Percentiles rank a stretch among this genome's conserved stretches.
Conservation (phyloP, 169 alveolate genomes). For the Cryptosporidium ubiquitum region DNA sequence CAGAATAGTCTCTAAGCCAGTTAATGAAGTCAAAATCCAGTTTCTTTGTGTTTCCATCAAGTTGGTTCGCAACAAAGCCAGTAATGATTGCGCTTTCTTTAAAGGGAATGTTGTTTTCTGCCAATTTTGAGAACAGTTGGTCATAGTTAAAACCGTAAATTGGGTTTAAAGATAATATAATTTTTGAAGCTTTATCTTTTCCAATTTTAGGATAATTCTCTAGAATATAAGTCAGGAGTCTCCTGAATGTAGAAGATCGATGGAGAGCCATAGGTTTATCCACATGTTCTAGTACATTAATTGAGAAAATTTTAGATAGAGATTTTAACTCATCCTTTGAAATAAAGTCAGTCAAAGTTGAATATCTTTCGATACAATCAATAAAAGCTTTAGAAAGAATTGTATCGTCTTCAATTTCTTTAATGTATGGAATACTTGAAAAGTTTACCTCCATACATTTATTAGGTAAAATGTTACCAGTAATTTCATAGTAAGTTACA, state of each 20-base stretch:
- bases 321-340: conserved; percentile 9
- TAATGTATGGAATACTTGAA: background rate
- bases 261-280: conserved; percentile 58
- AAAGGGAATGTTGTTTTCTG: conserved; percentile 29
- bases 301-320: conserved; percentile 5
- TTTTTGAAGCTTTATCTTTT: background rate
- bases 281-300: conserved; percentile 13
- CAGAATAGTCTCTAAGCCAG: conserved; percentile 51
- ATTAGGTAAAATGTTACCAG: conserved; percentile 10
- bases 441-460: conserved; percentile 39
- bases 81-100: conserved; percentile 42
- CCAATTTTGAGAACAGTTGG: conserved; percentile 24
- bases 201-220: conserved; percentile 38
- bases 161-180: conserved; percentile 22
- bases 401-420: conserved; percentile 10
- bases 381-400: background rate
- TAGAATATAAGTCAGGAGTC: conserved; percentile 1
- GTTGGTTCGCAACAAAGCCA: conserved; percentile 30
- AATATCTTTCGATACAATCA: conserved; percentile 34
- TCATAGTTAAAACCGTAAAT: conserved; percentile 44
- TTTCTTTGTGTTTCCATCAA: background rate
- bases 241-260: conserved; percentile 29
- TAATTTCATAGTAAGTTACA: conserved; percentile 28
- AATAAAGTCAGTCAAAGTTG: conserved; percentile 9
- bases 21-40: conserved; percentile 17